Evolutionary conservation across 2,329 filamentous ascomycete genomes (phyloP), one percentile per base, ranked within the genome.

Genomic region (Phyllosticta citrichinensis): DNA sequence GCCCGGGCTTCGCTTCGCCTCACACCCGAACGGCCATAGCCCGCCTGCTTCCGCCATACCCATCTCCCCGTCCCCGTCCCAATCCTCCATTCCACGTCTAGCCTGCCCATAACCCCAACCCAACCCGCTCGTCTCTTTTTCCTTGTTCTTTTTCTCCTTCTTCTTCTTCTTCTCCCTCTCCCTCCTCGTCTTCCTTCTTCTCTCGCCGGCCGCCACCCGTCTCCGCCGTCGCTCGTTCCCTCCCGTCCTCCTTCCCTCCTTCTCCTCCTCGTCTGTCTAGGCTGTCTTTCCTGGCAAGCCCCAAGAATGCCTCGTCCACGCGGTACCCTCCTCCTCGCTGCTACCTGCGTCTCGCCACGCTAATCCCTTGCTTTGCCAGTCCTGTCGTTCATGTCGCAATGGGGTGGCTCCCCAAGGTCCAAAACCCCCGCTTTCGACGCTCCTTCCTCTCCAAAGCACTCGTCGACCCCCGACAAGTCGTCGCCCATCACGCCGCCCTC

Each of bases 331-430:
- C 27, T 17, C 59, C 30, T 56, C 55, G 51, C 30, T 27, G 35
- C 57, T 50, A 53, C 55, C 55, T 55, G 50, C 22, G 47, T 47
- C 35, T 30, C 25, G 59, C 50, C 55, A 20, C 52, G 60, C 60
- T 67, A 58, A 64, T 47, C 59, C 59, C 59, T 58, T 62, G 55
- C 40, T 47, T 30, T 47, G 40, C 40, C 75, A 95, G 91, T 96
- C 62, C 81, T 91, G 68, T 95, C 90, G 68, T 95, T 95, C 76
- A 93, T 95, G 83, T 91, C 88, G 74, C 85, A 87, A 76, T 86
- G 89, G 79, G 87, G 87, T 69, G 67, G 75, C 70, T 67, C 69
- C 33, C 66, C 68, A 5, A 56, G 58, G 33, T 68, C 63, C 35
- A 59, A 67, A 50, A 58, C 67, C 33, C 64, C 70, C 35, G 65